Conservation (phyloP, 441 rosid genomes). For the Euphorbia celastroides region DNA sequence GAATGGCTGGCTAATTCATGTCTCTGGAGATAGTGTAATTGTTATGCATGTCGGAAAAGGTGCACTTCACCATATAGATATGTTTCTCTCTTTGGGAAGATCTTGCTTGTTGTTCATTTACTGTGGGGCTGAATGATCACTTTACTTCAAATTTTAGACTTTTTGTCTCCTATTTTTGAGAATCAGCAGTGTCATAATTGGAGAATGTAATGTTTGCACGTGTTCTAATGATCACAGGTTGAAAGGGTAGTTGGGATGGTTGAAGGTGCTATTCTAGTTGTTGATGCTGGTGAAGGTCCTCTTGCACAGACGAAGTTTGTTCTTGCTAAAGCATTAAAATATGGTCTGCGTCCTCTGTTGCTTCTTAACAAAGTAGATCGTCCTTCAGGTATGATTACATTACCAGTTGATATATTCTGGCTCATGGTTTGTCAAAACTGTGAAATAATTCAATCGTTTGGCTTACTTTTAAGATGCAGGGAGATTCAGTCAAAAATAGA, state of each 20-base stretch:
- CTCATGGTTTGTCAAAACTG: too few species aligned
- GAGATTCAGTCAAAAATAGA: too few species aligned
- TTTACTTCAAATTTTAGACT: background rate
- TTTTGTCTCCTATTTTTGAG: background rate
- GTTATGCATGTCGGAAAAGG: background rate
- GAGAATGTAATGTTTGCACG: background rate
- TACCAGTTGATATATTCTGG: background rate
- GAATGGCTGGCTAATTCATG: background rate
- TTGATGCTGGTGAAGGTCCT: slow-evolving; percentile 99
- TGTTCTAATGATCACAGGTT: slow-evolving; percentile 38
- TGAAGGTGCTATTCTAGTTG: slow-evolving; percentile 97
- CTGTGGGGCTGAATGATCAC: background rate
- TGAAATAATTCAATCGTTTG: too few species aligned
- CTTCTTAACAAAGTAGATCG: slow-evolving; percentile 94
- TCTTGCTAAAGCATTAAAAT: slow-evolving; percentile 93
- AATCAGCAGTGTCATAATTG: background rate
- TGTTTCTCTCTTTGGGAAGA: too few species aligned
- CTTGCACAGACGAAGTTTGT: slow-evolving; percentile 99
- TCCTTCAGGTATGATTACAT: slow-evolving; percentile 55
- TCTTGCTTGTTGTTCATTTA: too few species aligned
- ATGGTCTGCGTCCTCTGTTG: slow-evolving; percentile 82
- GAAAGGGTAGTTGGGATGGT: slow-evolving; percentile 96
- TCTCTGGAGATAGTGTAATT: background rate
- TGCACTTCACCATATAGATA: too few species aligned
- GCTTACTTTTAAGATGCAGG: too few species aligned